A percentile compares a stretch with the other conserved stretches of the same genome.
Evolutionary conservation across 805 yeast species (phyloP).

Genomic region (Candida railenensis): DNA sequence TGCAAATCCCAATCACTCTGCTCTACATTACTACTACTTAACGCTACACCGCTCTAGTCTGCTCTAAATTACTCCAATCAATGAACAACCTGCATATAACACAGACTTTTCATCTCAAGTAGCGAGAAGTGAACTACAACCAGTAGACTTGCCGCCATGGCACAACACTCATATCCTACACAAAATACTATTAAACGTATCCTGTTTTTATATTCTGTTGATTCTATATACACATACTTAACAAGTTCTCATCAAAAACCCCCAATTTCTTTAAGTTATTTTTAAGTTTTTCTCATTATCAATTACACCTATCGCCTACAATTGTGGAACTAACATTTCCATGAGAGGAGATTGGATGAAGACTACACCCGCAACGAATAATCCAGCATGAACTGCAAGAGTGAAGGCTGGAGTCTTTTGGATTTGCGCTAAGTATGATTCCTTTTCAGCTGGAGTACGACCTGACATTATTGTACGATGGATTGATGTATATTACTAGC

Average conservation of each 20-base stretch:
- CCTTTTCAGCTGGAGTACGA: conserved; percentile 20
- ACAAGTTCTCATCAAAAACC: not conserved
- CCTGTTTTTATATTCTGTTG: too few relatives aligned
- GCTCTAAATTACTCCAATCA: too few relatives aligned
- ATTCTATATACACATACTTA: not conserved
- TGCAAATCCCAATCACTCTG: not conserved
- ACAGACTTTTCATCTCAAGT: not conserved
- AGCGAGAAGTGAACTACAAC: too few relatives aligned
- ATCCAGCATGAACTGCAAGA: conserved; percentile 57
- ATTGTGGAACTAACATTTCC: conserved; percentile 82
- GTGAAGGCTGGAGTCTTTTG: conserved; percentile 66
- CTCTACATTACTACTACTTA: not conserved
- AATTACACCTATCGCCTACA: conserved; percentile 18
- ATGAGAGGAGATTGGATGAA: conserved; percentile 75
- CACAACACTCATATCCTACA: too few relatives aligned
- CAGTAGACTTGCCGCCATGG: too few relatives aligned
- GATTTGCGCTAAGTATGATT: conserved; percentile 47
- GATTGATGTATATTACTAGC: not conserved
- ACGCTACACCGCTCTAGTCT: not conserved
- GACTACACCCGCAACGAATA: conserved; percentile 71
- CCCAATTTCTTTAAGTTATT: not conserved
- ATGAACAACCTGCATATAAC: not conserved
- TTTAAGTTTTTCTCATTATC: not conserved
- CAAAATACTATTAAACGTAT: too few relatives aligned
- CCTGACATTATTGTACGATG: conserved; percentile 17